These are phyloP conservation scores for Heterobasidion annosum DNA, from an alignment of 1,284 basidiomycete genomes.

Conservation along the genomic window DNA sequence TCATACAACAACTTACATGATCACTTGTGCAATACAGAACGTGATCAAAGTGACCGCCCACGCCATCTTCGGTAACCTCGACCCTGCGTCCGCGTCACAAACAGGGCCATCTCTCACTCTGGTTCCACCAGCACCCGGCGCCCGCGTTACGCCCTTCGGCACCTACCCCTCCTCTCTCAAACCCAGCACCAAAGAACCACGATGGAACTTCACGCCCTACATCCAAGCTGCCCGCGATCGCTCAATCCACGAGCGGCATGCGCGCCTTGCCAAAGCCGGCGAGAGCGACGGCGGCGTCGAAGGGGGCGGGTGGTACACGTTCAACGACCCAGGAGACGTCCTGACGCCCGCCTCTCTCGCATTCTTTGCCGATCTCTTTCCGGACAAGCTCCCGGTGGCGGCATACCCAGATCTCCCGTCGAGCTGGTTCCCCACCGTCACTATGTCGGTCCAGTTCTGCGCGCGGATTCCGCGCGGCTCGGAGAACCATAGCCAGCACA, in stretches of 20 bases:
- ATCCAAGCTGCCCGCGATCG: conserved; percentile 31
- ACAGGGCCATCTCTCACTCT: conserved; percentile 20
- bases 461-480: conserved; percentile 37
- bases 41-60: conserved; percentile 39
- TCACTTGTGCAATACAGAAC: conserved; percentile 21
- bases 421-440: conserved; percentile 57
- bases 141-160: conserved; percentile 44
- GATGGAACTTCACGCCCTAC: conserved; percentile 22
- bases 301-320: conserved; percentile 49
- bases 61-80: conserved; percentile 45
- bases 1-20: neutral
- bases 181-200: conserved; percentile 9
- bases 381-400: conserved; percentile 11
- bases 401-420: neutral
- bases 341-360: conserved; percentile 38
- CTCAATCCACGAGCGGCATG: conserved; percentile 24
- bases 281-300: conserved; percentile 38
- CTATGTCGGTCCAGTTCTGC: conserved; percentile 51
- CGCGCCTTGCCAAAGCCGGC: conserved; percentile 24
- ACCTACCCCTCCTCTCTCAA: conserved; percentile 32
- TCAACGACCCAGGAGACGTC: conserved; percentile 30
- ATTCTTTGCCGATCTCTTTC: conserved; percentile 45
- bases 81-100: conserved; percentile 15
- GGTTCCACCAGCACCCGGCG: conserved; percentile 40
- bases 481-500: conserved; percentile 30